Evolutionary conservation across 768 basidiomycete species (phyloP).

Genomic region (Postia placenta): DNA sequence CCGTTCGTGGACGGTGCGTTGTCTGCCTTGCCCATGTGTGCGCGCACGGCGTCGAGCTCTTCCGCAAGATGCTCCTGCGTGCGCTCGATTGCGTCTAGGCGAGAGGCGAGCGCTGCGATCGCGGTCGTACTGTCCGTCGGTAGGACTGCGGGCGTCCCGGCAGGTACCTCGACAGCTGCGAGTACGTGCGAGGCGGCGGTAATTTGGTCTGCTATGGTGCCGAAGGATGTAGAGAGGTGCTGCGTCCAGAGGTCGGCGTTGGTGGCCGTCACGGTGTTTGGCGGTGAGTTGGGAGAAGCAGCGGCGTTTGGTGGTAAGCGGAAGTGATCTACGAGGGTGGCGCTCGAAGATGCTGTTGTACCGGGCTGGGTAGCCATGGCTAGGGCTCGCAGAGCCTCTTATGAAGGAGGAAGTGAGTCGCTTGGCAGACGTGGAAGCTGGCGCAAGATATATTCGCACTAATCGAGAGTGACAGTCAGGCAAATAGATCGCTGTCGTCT

Average conservation of each 20-base stretch:
- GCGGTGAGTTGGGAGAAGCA: slow-evolving; percentile 15
- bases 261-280: neutral
- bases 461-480: neutral
- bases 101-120: slow-evolving; percentile 16
- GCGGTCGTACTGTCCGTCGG: neutral
- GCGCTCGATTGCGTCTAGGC: slow-evolving; percentile 28
- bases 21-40: slow-evolving; percentile 10
- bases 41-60: slow-evolving; percentile 27
- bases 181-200: slow-evolving; percentile 34
- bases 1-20: neutral
- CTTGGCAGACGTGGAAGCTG: neutral
- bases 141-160: neutral
- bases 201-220: slow-evolving; percentile 35
- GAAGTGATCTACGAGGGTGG: slow-evolving; percentile 2
- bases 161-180: slow-evolving; percentile 18
- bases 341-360: slow-evolving; percentile 1
- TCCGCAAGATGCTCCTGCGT: slow-evolving; percentile 26
- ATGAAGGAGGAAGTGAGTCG: neutral
- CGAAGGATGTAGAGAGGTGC: slow-evolving; percentile 31
- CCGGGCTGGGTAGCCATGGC: neutral
- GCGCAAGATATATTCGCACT: neutral
- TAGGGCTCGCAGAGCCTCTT: neutral
- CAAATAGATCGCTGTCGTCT: neutral
- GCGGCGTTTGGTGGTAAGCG: slow-evolving; percentile 5
- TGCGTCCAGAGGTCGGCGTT: slow-evolving; percentile 21